Percentiles rank a stretch among this genome's conserved stretches.
Conservation (phyloP, 2,329 filamentous ascomycete species). For the Monilinia fructigena region DNA sequence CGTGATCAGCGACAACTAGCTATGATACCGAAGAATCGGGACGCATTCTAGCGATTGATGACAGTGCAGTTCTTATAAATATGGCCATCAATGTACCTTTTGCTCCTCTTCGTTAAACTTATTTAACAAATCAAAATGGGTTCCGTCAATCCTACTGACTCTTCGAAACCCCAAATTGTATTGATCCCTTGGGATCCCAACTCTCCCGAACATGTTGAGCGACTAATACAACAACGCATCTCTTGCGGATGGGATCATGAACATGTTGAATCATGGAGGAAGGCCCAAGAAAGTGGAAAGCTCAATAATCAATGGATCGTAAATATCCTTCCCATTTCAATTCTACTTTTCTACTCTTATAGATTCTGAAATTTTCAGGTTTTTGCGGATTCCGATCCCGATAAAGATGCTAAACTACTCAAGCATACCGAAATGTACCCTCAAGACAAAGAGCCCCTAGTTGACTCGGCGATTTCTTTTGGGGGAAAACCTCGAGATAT, state of each 20-base stretch:
- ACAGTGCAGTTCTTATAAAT: not conserved
- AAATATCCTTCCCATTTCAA: constrained; percentile 8
- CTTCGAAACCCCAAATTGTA: constrained; percentile 34
- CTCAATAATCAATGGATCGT: constrained; percentile 36
- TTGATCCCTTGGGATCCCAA: constrained; percentile 48
- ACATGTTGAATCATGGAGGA: constrained; percentile 37
- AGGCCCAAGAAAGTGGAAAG: constrained; percentile 26
- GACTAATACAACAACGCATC: constrained; percentile 47
- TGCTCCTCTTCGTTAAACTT: not conserved
- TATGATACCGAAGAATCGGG: not conserved
- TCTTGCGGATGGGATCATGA: constrained; percentile 48
- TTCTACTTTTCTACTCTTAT: not conserved
- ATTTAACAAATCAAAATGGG: constrained; percentile 8
- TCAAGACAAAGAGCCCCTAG: constrained; percentile 26
- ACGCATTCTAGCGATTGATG: not conserved
- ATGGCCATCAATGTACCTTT: not conserved
- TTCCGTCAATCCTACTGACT: not conserved
- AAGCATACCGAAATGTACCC: constrained; percentile 30
- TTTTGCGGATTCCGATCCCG: constrained; percentile 26
- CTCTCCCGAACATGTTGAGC: constrained; percentile 43
- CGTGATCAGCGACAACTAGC: not conserved
- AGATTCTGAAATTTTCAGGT: constrained; percentile 26
- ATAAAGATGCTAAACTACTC: constrained; percentile 27
- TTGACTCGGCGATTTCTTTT: constrained; percentile 30
- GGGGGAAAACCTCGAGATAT: constrained; percentile 28